phyloP scores from a whole-genome alignment of 2,329 filamentous ascomycete genomes.

The Claviceps quebecensis region DNA sequence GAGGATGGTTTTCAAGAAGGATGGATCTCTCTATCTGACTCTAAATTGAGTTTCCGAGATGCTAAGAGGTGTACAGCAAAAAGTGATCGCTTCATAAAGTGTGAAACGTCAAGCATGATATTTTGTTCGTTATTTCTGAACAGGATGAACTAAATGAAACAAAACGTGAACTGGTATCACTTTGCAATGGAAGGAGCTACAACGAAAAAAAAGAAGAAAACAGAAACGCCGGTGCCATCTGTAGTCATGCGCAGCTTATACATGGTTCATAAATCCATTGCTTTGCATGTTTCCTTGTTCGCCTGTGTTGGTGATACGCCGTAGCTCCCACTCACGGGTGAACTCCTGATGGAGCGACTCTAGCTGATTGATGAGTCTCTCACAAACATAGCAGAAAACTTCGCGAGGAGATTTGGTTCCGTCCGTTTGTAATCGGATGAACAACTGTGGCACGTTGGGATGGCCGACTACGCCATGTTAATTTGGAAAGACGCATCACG shows the following conservation, averaged over 20 bases:
- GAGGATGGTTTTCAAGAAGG: background rate
- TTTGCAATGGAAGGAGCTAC: background rate
- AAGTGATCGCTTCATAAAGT: background rate
- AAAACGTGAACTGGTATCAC: slow-evolving; percentile 3
- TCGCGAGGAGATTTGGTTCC: slow-evolving; percentile 80
- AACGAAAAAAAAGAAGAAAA: slow-evolving; percentile 3
- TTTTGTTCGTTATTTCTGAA: background rate
- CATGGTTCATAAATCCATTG: slow-evolving; percentile 17
- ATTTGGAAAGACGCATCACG: background rate
- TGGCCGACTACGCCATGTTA: slow-evolving; percentile 30
- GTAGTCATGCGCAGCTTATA: background rate
- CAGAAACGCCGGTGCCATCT: slow-evolving; percentile 12
- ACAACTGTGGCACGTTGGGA: slow-evolving; percentile 46
- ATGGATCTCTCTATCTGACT: background rate
- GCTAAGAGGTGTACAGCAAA: background rate
- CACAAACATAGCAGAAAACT: slow-evolving; percentile 66
- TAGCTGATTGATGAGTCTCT: slow-evolving; percentile 69
- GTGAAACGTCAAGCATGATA: background rate
- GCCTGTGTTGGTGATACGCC: slow-evolving; percentile 64
- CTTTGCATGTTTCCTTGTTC: slow-evolving; percentile 35
- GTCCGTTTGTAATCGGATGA: slow-evolving; percentile 81
- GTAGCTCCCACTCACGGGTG: slow-evolving; percentile 79
- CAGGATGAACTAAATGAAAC: background rate
- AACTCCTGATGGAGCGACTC: slow-evolving; percentile 74
- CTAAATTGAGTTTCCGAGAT: background rate